Base-by-base conservation (phyloP, 2,329 filamentous ascomycete genomes). In the Torrubiella hemipterigena region DNA sequence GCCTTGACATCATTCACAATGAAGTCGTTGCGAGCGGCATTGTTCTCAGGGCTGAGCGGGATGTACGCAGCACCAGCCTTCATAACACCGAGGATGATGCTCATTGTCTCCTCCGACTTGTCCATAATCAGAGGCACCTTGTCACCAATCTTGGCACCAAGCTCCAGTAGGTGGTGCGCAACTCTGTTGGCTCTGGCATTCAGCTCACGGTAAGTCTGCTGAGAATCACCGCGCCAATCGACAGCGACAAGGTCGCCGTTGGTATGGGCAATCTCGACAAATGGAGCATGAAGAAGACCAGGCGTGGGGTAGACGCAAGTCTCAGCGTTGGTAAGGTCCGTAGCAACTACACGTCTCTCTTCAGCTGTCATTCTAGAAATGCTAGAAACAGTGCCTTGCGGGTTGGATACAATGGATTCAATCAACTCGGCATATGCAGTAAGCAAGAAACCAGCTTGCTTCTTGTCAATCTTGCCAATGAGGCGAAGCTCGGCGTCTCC, bases 11-110 rank as follows among this genome's bases (percentile, higher is more conserved):
- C 43, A 15, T 34, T 23, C 10, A 41, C 37, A 7, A 46, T 42
- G 27, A 40, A 42, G 0, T 29, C 27, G 20, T 45, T 45, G 5
- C 43, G 41, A 5, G 40, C 34, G 0, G 10, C 16, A 3, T 39
- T 41, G 10, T 45, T 46, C 1, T 44, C 40, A 3, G 41, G 40
- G 19, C 41, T 45, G 7, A 46, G 26, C 13, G 43, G 42, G 2
- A 44, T 32, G 6, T 43, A 44, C 1, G 43, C 39, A 4, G 28
- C 36, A 3, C 43, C 42, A 7, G 40, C 32, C 12, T 42, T 42
- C 23, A 45, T 31, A 3, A 41, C 32, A 0, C 38, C 43, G 4
- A 38, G 31, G 24, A 45, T 45, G 5, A 27, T 31, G 8, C 39
- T 32, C 9, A 44, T 36, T 38, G 40, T 40, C 0, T 39, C 27